These are phyloP conservation scores for Botryotinia calthae DNA, from an alignment of 2,329 filamentous ascomycete genomes.

Conservation along the genomic window DNA sequence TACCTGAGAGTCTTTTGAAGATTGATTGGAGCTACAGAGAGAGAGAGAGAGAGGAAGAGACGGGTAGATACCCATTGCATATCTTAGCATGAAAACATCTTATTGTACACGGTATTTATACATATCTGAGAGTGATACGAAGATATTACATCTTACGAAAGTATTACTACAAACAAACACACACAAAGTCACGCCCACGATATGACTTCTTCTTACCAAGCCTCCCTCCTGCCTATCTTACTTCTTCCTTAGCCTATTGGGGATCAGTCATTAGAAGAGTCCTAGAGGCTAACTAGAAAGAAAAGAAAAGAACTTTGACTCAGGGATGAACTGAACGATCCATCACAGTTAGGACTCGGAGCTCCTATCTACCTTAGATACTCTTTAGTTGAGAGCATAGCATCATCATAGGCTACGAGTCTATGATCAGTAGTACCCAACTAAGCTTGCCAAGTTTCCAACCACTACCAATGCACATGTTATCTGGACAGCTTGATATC, in stretches of 20 bases:
- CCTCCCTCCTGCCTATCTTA: background rate
- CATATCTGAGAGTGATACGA: background rate
- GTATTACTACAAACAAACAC: background rate
- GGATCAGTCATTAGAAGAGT: background rate
- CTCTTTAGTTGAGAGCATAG: background rate
- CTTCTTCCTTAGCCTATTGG: background rate
- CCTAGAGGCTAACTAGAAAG: background rate
- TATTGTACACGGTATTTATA: background rate
- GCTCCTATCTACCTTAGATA: background rate
- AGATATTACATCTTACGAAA: background rate
- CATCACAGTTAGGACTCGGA: background rate
- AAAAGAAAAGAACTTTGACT: conserved; percentile 8
- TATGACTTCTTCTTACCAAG: background rate
- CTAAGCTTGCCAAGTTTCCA: background rate
- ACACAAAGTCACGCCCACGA: background rate
- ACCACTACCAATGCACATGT: background rate
- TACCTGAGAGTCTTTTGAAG: background rate
- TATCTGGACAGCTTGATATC: background rate
- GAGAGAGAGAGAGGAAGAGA: background rate
- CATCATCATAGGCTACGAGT: background rate
- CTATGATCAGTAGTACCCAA: background rate
- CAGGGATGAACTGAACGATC: conserved; percentile 2
- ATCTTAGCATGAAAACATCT: background rate
- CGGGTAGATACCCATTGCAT: background rate
- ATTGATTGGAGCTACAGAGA: background rate